phyloP scores from a whole-genome alignment of 1,284 basidiomycete genomes.

The Inonotus obliquus region DNA sequence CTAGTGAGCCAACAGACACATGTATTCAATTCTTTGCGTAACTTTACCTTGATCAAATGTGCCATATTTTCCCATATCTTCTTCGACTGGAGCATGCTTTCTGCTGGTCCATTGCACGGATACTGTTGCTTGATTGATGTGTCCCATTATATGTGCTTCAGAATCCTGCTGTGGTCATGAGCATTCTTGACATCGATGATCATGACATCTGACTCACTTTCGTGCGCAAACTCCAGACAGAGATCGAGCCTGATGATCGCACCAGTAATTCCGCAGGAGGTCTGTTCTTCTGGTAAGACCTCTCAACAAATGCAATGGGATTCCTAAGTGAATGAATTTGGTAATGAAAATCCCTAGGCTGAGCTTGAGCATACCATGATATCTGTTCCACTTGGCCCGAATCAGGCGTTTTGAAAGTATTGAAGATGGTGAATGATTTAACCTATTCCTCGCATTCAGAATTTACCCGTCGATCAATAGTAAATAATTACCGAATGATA shows the following conservation, averaged over 20 bases:
- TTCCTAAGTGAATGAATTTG: not conserved
- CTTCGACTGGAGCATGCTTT: not conserved
- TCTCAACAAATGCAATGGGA: not conserved
- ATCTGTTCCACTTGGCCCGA: not conserved
- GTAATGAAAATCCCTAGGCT: not conserved
- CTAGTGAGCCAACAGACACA: not conserved
- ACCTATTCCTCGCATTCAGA: not conserved
- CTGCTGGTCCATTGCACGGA: not conserved
- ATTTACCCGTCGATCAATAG: not conserved
- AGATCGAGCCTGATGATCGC: not conserved
- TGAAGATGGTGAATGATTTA: not conserved
- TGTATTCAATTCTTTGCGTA: not conserved
- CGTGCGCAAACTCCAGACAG: not conserved
- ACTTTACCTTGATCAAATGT: too few species aligned
- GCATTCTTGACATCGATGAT: not conserved
- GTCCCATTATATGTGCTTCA: not conserved
- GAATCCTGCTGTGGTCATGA: not conserved
- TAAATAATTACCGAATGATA: not conserved
- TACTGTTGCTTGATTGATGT: not conserved
- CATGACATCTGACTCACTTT: not conserved
- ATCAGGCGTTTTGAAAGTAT: not conserved
- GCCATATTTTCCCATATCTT: too few species aligned
- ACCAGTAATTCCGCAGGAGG: not conserved
- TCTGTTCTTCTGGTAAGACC: not conserved
- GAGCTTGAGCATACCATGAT: not conserved